Conservation (phyloP, 2,329 filamentous ascomycete genomes). For the Geosmithia putterillii region DNA sequence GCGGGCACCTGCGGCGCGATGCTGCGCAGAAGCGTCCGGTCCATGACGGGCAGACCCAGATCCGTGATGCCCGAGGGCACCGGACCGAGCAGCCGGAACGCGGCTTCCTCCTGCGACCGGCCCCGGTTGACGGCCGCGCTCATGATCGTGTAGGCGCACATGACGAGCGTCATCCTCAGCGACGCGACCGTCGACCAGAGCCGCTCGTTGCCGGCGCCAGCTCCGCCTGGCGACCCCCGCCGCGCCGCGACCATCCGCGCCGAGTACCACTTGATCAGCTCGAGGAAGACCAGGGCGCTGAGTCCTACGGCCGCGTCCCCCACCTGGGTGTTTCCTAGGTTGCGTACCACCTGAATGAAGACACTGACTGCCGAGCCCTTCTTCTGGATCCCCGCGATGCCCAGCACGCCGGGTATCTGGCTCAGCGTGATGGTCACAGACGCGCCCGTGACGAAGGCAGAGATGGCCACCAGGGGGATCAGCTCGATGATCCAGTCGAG, state of each 20-base stretch:
- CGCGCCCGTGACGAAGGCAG: conserved; percentile 42
- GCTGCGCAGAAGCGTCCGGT: conserved; percentile 44
- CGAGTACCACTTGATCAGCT: conserved; percentile 51
- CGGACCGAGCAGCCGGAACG: conserved; percentile 50
- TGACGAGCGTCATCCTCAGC: conserved; percentile 67
- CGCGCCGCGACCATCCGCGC: conserved; percentile 52
- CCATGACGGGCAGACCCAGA: conserved; percentile 52
- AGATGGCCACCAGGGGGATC: conserved; percentile 38
- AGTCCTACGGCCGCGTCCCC: conserved; percentile 66
- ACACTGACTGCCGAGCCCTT: conserved; percentile 30
- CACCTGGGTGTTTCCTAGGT: conserved; percentile 35
- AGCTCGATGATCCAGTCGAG: conserved; percentile 42
- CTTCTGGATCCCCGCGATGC: conserved; percentile 36
- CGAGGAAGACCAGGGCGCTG: conserved; percentile 55
- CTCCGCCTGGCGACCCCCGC: too few relatives aligned
- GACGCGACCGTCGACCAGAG: conserved; percentile 69
- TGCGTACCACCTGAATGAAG: conserved; percentile 37
- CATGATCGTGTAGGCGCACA: conserved; percentile 68
- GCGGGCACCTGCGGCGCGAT: conserved; percentile 58
- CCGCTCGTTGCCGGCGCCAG: conserved; percentile 49
- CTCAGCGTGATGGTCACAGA: conserved; percentile 36
- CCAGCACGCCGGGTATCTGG: conserved; percentile 37
- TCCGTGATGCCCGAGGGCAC: conserved; percentile 68
- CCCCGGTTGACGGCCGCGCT: conserved; percentile 56
- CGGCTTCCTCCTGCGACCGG: conserved; percentile 37